A percentile compares a stretch with the other conserved stretches of the same genome.
These are phyloP conservation scores for Xylaria nigripes DNA, from an alignment of 495 filamentous ascomycete genomes.

Conservation along the genomic window DNA sequence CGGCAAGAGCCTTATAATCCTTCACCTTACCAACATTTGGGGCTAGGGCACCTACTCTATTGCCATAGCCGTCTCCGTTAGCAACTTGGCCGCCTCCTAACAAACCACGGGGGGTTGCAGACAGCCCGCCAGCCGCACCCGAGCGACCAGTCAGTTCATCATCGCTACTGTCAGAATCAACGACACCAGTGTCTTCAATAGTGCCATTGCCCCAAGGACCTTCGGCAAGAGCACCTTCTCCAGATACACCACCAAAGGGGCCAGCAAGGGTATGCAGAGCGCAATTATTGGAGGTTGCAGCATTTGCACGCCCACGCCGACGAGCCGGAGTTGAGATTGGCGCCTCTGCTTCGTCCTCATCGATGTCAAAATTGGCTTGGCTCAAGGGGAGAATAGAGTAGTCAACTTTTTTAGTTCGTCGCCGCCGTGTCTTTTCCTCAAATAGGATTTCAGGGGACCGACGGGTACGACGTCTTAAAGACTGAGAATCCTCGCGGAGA, in stretches of 20 bases:
- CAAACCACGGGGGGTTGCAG: slow-evolving; percentile 53
- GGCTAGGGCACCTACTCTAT: slow-evolving; percentile 58
- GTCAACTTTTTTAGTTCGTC: slow-evolving; percentile 36
- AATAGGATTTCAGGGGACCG: slow-evolving; percentile 52
- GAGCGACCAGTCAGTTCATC: slow-evolving; percentile 65
- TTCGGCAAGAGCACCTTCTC: slow-evolving; percentile 61
- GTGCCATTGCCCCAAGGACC: slow-evolving; percentile 63
- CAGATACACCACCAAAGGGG: slow-evolving; percentile 80
- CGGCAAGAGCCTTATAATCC: slow-evolving; percentile 66
- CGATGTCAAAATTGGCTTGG: slow-evolving; percentile 54
- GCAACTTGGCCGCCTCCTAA: slow-evolving; percentile 32
- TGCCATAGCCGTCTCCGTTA: slow-evolving; percentile 52
- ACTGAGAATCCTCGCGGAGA: slow-evolving; percentile 40
- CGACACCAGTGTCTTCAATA: slow-evolving; percentile 55
- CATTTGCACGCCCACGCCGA: slow-evolving; percentile 47
- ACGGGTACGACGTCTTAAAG: slow-evolving; percentile 43
- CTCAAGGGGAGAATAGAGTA: slow-evolving; percentile 65
- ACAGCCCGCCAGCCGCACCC: slow-evolving; percentile 52
- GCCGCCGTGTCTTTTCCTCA: slow-evolving; percentile 34
- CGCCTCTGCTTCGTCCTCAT: slow-evolving; percentile 52
- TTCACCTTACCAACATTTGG: slow-evolving; percentile 86
- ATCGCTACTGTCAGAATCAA: slow-evolving; percentile 93
- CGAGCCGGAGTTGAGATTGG: slow-evolving; percentile 62
- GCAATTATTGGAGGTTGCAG: slow-evolving; percentile 51
- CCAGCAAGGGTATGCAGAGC: slow-evolving; percentile 78